Base-by-base conservation (phyloP, 1,284 basidiomycete genomes). In the Sporisorium exsertum region DNA sequence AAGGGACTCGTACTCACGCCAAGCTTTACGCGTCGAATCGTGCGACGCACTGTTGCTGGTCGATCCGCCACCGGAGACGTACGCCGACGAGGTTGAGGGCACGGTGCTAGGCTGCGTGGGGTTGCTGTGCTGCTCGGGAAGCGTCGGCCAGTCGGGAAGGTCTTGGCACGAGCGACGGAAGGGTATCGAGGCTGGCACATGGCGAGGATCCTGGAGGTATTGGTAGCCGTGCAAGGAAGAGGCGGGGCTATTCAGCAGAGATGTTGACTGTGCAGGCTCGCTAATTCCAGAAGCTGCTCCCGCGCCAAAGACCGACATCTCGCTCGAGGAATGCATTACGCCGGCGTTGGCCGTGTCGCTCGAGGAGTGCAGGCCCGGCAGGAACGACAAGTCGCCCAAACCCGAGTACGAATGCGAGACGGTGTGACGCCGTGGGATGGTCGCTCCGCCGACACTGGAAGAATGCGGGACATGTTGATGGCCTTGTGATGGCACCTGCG, bases 181-280 rank as follows among this genome's bases (percentile, higher is more conserved):
- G 2, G 66, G 58, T 26, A 64, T 58, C 42, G 62, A 61, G 53
- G 55, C 66, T 10, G 67, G 59, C 46, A 66, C 49, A 42, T 72
- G 63, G 42, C 69, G 70, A 42, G 66, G 66, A 18, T 67, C 61
- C 46, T 61, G 65, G 16, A 63, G 29, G 35, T 64, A 69, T 29
- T 65, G 58, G 42, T 69, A 73, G n/a, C 65, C 74, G 22, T 73
- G 74, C 24, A 73, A 22, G 9, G 74, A 73, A 5, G 65, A 69
- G 20, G 67, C 72, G 1, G 74, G 74, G 53, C 74, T 77, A 64
- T 77, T 77, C 49, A 68, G 58, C 53, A 73, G 53, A 15, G 70
- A 77, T 7, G 51, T 50, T 3, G 64, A 59, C 32, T 66, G 56
- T 0, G 62, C 40, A 18, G 64, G 62, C 18, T 77, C 73, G 49